Conservation (phyloP, 768 basidiomycete species). For the Hygrocybe punicea region DNA sequence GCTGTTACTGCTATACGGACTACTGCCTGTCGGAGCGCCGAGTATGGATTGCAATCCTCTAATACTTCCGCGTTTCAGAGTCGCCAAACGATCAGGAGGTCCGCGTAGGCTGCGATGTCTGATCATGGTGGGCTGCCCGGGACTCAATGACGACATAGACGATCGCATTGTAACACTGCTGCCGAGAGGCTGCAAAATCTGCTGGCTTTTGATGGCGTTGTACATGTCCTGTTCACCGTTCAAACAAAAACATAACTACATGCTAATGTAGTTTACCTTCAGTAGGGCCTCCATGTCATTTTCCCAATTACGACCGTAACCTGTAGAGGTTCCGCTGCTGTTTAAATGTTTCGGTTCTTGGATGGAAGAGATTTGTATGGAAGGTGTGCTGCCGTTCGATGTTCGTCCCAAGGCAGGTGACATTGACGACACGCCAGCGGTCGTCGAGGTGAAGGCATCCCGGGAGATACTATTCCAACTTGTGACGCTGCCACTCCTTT, state of each 20-base stretch:
- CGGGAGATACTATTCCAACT: conserved; percentile 80
- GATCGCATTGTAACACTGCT: conserved; percentile 44
- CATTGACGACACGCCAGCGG: conserved; percentile 28
- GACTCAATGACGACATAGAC: conserved; percentile 56
- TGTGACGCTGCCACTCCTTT: conserved; percentile 78
- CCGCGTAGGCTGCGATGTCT: conserved; percentile 73
- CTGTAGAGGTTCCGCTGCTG: conserved; percentile 24
- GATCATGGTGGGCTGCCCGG: conserved; percentile 45
- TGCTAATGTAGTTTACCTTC: conserved; percentile 49
- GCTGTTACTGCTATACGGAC: conserved; percentile 82
- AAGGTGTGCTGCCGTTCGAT: conserved; percentile 62
- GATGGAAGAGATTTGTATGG: conserved; percentile 52
- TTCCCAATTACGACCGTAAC: conserved; percentile 76
- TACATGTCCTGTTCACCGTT: conserved; percentile 76
- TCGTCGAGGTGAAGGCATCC: conserved; percentile 49
- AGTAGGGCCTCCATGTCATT: conserved; percentile 80
- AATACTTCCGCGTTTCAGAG: conserved; percentile 87
- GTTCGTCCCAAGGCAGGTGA: conserved; percentile 30
- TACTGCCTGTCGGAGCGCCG: conserved; percentile 56
- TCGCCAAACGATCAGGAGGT: conserved; percentile 67
- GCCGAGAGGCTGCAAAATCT: conserved; percentile 79
- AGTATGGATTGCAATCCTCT: conserved; percentile 83
- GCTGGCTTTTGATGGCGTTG: conserved; percentile 82
- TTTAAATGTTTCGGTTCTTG: conserved; percentile 30
- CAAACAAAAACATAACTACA: not conserved